Conservation (phyloP, 805 yeast genomes). For the Naumovozyma dairenensis region DNA sequence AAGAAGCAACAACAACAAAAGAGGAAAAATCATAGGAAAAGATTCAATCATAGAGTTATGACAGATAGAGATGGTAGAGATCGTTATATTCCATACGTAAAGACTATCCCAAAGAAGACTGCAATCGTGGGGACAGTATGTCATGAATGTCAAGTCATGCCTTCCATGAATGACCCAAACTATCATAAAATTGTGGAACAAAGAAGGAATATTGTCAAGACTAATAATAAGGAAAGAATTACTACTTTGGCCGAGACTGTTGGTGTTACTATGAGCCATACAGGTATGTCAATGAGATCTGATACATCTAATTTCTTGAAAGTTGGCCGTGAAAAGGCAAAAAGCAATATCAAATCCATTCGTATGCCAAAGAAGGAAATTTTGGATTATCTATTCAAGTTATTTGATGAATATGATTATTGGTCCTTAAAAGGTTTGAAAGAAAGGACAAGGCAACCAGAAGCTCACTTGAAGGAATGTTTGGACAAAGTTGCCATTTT, state of each 20-base stretch:
- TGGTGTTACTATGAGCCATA: constrained; percentile 79
- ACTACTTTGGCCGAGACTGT: constrained; percentile 71
- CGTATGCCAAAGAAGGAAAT: constrained; percentile 90
- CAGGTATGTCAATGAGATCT: constrained; percentile 73
- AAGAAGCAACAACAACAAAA: constrained; percentile 31
- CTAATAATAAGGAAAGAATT: constrained; percentile 47
- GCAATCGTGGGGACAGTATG: constrained; percentile 76
- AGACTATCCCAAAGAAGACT: constrained; percentile 83
- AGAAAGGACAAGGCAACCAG: constrained; percentile 94
- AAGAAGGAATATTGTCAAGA: constrained; percentile 39
- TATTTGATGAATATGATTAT: constrained; percentile 91
- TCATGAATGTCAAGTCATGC: constrained; percentile 86
- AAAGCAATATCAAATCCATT: constrained; percentile 56
- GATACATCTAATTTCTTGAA: constrained; percentile 62
- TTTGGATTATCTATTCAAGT: constrained; percentile 74
- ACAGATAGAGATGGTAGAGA: constrained; percentile 33
- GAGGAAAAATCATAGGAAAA: constrained; percentile 29
- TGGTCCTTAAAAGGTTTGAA: constrained; percentile 93
- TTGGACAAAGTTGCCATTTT: constrained; percentile 81
- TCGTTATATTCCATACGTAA: constrained; percentile 67
- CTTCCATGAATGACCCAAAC: constrained; percentile 62
- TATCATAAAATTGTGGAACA: constrained; percentile 54
- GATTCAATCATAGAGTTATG: constrained; percentile 29
- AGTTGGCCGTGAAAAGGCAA: constrained; percentile 39
- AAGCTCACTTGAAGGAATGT: constrained; percentile 81